Evolutionary conservation across 192 early-diverging fungal genomes (phyloP), one percentile per base, ranked within the genome.

Genomic region (Thoreauomyces humboldtii): DNA sequence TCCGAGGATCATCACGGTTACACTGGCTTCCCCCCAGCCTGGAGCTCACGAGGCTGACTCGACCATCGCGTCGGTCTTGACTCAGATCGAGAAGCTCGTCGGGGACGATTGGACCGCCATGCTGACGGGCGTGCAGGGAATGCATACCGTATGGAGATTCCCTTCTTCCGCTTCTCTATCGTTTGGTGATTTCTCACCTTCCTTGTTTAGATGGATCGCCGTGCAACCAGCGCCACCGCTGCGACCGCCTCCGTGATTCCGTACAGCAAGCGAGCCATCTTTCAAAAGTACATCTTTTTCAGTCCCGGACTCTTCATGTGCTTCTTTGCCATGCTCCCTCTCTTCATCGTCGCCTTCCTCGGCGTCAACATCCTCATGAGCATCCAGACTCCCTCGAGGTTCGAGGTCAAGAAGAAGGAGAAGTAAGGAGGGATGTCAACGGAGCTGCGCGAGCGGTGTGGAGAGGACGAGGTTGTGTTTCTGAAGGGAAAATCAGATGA

Each of bases 211-310:
- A n/a, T n/a, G n/a, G n/a, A n/a, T n/a, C n/a, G n/a, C n/a, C n/a
- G n/a, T n/a, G n/a, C n/a, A n/a, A n/a, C n/a, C n/a, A n/a, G 58
- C 46, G 47, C 59, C 28, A 35, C 3, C 31, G 38, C 38, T 41
- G 50, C 50, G 5, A 15, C 50, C 27, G 3, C 50, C 17, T 36
- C 51, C 32, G 1, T 48, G 38, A 1, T 53, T 2, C 69, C 69
- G 4, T 70, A 61, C 59, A 57, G 52, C 69, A 62, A 70, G 45
- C 69, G 69, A 27, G 27, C 61, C 7, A 32, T 70, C 19, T 70
- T 70, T 46, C 60, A 70, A 29, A 63, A 63, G 48, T 70, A 70
- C 53, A 55, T 63, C 33, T 70, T 63, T 31, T 70, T 70, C 53
- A 63, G 22, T 35, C 32, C 35, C 11, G 69, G 52, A 11, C 28